Base-by-base conservation (phyloP, 108 stramenopile species). In the Fragilaria crotonensis region DNA sequence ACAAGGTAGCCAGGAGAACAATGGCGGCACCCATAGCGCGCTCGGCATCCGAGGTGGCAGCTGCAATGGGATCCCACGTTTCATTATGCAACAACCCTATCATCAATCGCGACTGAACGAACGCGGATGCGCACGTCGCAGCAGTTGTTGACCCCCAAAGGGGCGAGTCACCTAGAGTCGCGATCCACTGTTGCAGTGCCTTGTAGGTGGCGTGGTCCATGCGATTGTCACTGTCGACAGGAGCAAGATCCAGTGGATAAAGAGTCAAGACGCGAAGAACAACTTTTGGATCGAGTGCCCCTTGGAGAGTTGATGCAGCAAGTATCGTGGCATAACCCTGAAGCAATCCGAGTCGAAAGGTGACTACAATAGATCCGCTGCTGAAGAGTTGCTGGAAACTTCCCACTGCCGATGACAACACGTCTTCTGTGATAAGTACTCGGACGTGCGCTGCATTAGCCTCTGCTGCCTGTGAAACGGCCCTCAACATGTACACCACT, bases 41-140 rank as follows among this genome's bases (percentile, higher is more conserved):
- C 26, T 80, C 83, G 17, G 49, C 21, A 9, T 49, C 33, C 20
- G 72, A 65, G 17, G 73, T n/a, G n/a, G 70, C 73, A 47, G 58
- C n/a, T 11, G 55, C 45, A 11, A 41, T 41, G 36, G 69, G 70
- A 52, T 74, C 66, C 78, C 78, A 79, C 19, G 25, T 3, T 47
- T 44, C 33, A n/a, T 54, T 4, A 3, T 9, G 31, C 1, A 45
- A 47, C 26, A 47, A 14, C 7, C 7, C 11, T 41, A 41, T 41
- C 14, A 11, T 7, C 36, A 41, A 31, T n/a, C n/a, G n/a, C n/a
- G n/a, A n/a, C 0, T 54, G 4, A 41, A 80, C 70, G 72, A 60
- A 83, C 28, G 78, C 63, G 11, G 73, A 66, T 11, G 76, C 62
- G 49, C 64, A 74, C 4, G 78, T 59, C 23, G 72, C 48, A 32